These are phyloP conservation scores for Pyrenophora tritici-repentis DNA, from an alignment of 2,329 filamentous ascomycete species.

Conservation along the genomic window DNA sequence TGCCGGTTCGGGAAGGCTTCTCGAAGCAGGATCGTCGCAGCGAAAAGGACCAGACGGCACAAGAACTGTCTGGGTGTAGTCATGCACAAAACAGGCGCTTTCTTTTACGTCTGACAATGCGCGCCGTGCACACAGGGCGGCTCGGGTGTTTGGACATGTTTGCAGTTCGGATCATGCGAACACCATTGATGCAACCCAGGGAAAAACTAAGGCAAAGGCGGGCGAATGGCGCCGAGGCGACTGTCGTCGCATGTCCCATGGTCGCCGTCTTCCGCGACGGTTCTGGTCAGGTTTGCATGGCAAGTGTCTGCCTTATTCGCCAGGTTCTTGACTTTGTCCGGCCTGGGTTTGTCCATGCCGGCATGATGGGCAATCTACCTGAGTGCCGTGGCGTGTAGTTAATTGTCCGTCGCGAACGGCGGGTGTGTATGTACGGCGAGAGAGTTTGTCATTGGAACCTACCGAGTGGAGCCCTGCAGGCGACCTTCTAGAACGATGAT, in stretches of 20 bases:
- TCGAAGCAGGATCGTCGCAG: slow-evolving; percentile 29
- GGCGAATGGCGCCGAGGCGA: slow-evolving; percentile 8
- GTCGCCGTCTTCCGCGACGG: slow-evolving; percentile 5
- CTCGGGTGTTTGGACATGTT: slow-evolving; percentile 35
- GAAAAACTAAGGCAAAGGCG: slow-evolving; percentile 14
- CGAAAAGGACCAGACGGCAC: slow-evolving; percentile 1
- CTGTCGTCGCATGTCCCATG: not conserved
- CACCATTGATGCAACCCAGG: slow-evolving; percentile 16
- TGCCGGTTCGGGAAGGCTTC: slow-evolving; percentile 26
- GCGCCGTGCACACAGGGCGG: slow-evolving; percentile 1
- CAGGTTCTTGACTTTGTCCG: slow-evolving; percentile 15
- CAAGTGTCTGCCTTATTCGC: slow-evolving; percentile 12
- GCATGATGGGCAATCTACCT: slow-evolving; percentile 14
- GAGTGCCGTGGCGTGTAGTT: slow-evolving; percentile 3
- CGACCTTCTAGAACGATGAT: slow-evolving; percentile 22
- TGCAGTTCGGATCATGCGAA: slow-evolving; percentile 25
- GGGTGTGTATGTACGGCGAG: slow-evolving; percentile 9
- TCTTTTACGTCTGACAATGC: not conserved
- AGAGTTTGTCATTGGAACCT: no score
- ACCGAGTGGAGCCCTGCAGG: slow-evolving; percentile 1
- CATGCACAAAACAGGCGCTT: not conserved
- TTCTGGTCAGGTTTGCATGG: slow-evolving; percentile 23
- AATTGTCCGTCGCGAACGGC: slow-evolving; percentile 14
- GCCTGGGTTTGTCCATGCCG: slow-evolving; percentile 24
- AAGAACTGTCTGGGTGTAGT: not conserved